Evolutionary conservation across 2,329 filamentous ascomycete species (phyloP).

Genomic region (Colletotrichum tamarilloi): DNA sequence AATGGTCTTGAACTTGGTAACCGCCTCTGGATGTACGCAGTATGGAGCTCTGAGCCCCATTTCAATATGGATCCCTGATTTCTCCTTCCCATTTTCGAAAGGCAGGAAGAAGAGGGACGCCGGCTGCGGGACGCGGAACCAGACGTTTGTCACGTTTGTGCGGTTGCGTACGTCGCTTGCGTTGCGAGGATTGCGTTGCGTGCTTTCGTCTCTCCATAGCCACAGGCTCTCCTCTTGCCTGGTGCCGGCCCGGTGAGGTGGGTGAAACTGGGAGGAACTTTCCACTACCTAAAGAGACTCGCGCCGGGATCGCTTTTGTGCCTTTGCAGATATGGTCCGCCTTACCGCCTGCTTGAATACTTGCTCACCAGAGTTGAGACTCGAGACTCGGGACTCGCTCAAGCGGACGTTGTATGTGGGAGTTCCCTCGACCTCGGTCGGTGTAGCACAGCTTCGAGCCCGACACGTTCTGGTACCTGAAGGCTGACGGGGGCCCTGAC

Average conservation of each 20-base stretch:
- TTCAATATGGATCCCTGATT: background rate
- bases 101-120: background rate
- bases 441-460: conserved; percentile 3
- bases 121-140: background rate
- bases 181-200: background rate
- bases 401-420: background rate
- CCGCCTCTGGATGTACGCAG: background rate
- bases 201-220: background rate
- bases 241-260: background rate
- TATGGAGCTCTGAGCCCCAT: background rate
- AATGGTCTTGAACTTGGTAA: background rate
- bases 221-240: background rate
- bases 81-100: background rate
- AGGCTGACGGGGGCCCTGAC: background rate
- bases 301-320: background rate
- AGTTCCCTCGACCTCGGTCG: background rate
- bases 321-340: background rate
- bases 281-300: background rate
- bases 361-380: background rate
- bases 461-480: background rate
- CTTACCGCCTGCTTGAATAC: background rate
- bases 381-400: background rate
- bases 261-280: background rate
- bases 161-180: background rate
- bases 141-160: background rate